These are phyloP conservation scores for Akanthomyces muscarius DNA, from an alignment of 2,329 filamentous ascomycete genomes.

Conservation along the genomic window DNA sequence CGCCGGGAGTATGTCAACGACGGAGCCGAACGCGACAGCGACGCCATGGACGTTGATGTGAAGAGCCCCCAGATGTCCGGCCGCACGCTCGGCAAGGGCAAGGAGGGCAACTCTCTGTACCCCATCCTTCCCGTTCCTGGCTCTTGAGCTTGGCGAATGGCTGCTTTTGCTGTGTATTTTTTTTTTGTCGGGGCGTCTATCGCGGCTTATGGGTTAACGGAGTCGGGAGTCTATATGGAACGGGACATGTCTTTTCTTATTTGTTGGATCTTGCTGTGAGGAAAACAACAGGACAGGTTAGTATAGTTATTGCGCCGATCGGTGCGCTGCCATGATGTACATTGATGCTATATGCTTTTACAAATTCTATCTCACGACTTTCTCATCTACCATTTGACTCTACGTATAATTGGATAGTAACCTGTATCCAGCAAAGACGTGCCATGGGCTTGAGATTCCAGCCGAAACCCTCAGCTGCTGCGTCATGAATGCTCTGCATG, in stretches of 20 bases:
- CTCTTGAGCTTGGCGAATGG: conserved; percentile 22
- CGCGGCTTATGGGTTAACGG: neutral
- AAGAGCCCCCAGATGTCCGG: conserved; percentile 29
- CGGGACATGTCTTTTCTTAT: neutral
- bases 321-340: conserved; percentile 4
- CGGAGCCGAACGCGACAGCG: conserved; percentile 20
- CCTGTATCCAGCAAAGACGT: too few species aligned
- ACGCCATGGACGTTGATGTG: conserved; percentile 36
- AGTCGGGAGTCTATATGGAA: neutral
- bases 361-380: neutral
- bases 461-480: too few species aligned
- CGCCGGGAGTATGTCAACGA: conserved; percentile 49
- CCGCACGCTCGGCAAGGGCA: conserved; percentile 21
- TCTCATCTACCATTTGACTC: neutral
- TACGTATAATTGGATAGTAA: too few species aligned
- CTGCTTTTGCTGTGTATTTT: neutral
- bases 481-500: too few species aligned
- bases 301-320: neutral
- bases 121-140: conserved; percentile 39
- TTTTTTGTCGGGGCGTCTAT: neutral
- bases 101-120: conserved; percentile 35
- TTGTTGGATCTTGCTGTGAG: neutral
- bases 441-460: too few species aligned
- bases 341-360: neutral
- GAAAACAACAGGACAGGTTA: neutral